Evolutionary conservation across 2,329 filamentous ascomycete species (phyloP), one percentile per base, ranked within the genome.

Genomic region (Botrytis galanthina): DNA sequence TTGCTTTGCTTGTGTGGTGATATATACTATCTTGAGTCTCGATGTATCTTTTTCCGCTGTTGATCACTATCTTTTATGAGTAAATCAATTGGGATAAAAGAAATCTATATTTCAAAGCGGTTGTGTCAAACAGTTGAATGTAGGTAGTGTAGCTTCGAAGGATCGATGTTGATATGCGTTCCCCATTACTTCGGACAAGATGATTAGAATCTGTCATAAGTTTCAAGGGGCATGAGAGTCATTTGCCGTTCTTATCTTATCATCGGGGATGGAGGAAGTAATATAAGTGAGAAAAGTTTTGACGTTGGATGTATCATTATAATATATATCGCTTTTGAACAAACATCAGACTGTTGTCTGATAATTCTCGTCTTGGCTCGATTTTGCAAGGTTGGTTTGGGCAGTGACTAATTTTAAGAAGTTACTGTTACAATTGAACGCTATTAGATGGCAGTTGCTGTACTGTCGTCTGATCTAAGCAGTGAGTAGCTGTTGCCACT

Each of bases 51-150:
- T 8, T 48, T 26, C 20, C 20, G 1, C 46, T 9, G 20, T 48
- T 48, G 46, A 48, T 26, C 6, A 9, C 9, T 26, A 26, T 9
- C 8, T 48, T 26, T 26, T 18, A 10, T 18, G 16, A 1, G 3
- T 57, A 32, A 9, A 48, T 48, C 3, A 20, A 26, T 48, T 26
- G 10, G 8, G 8, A 48, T 8, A 54, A 54, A 12, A 54, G 5
- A 16, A 7, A 54, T n/a, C 12, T n/a, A 6, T 22, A 51, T 54
- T 16, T n/a, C 1, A 9, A 3, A 7, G 5, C 5, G 26, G 48
- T 54, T 14, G 26, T n/a, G 0, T 16, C 16, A 12, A 1, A n/a
- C 1, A 3, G 12, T 3, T 6, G 6, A 54, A n/a, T 16, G 1
- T n/a, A n/a, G 26, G 12, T n/a, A n/a, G 26, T 4, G 26, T n/a